Conservation (phyloP, 176 grass and related monocot species). For the Juncus effusus region DNA sequence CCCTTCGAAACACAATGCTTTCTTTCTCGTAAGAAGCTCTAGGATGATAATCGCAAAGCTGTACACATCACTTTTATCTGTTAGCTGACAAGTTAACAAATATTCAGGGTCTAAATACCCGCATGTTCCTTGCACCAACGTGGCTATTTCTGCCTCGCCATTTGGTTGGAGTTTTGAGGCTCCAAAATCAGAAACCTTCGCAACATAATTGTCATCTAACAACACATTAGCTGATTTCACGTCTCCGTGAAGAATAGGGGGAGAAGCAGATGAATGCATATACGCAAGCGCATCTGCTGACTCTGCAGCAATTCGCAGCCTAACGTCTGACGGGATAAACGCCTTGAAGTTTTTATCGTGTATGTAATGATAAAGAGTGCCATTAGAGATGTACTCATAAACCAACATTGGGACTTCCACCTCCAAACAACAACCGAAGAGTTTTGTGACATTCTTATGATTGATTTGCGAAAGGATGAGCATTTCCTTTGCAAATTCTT, state of each 20-base stretch:
- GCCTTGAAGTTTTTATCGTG: slow-evolving; percentile 25
- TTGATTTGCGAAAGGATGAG: slow-evolving; percentile 60
- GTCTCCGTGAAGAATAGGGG: slow-evolving; percentile 54
- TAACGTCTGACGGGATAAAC: slow-evolving; percentile 3
- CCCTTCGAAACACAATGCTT: slow-evolving; percentile 43
- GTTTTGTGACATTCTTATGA: slow-evolving; percentile 53
- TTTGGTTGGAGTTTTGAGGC: slow-evolving; percentile 44
- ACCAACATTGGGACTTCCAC: slow-evolving; percentile 55
- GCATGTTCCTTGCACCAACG: slow-evolving; percentile 53
- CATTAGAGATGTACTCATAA: slow-evolving; percentile 55
- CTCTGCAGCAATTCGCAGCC: slow-evolving; percentile 40
- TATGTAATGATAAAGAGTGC: slow-evolving; percentile 53
- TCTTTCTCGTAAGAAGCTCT: slow-evolving; percentile 62
- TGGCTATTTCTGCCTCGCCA: slow-evolving; percentile 50
- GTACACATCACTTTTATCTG: slow-evolving; percentile 61
- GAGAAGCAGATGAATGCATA: slow-evolving; percentile 48
- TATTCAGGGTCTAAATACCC: slow-evolving; percentile 70
- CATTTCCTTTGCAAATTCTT: slow-evolving; percentile 56
- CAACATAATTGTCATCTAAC: slow-evolving; percentile 34
- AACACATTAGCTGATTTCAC: slow-evolving; percentile 66
- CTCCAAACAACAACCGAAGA: slow-evolving; percentile 64
- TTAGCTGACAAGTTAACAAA: slow-evolving; percentile 42
- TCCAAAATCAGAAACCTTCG: slow-evolving; percentile 63
- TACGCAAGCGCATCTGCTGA: slow-evolving; percentile 44
- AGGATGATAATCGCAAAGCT: slow-evolving; percentile 59